phyloP scores from a whole-genome alignment of 495 filamentous ascomycete genomes.

The Aspergillus leporis region DNA sequence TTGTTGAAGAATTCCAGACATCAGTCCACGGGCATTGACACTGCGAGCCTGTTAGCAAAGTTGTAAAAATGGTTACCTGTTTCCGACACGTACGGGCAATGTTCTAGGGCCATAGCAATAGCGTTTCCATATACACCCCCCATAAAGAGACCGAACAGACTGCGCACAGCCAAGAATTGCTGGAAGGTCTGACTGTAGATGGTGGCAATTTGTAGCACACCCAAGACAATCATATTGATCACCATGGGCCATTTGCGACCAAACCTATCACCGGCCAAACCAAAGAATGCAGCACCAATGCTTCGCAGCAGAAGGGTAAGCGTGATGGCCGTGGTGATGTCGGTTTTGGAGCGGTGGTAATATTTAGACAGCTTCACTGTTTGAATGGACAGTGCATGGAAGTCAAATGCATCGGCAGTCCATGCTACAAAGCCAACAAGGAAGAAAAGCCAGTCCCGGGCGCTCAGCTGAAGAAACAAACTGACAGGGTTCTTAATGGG shows the following conservation, averaged over 20 bases:
- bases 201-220: slow-evolving; percentile 68
- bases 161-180: slow-evolving; percentile 68
- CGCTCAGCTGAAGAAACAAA: slow-evolving; percentile 55
- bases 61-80: background rate
- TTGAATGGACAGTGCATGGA: slow-evolving; percentile 74
- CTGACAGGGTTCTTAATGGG: slow-evolving; percentile 63
- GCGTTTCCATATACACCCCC: slow-evolving; percentile 80
- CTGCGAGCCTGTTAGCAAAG: slow-evolving; percentile 19
- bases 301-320: slow-evolving; percentile 70
- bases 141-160: slow-evolving; percentile 80
- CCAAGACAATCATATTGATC: slow-evolving; percentile 64
- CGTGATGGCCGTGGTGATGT: slow-evolving; percentile 71
- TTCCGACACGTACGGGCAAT: slow-evolving; percentile 55
- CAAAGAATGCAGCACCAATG: slow-evolving; percentile 69
- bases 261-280: slow-evolving; percentile 69
- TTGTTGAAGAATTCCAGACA: slow-evolving; percentile 77
- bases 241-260: slow-evolving; percentile 86
- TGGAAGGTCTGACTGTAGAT: slow-evolving; percentile 67
- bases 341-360: slow-evolving; percentile 63
- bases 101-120: slow-evolving; percentile 79
- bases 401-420: slow-evolving; percentile 75
- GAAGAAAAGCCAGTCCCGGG: slow-evolving; percentile 63
- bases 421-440: slow-evolving; percentile 63
- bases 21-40: slow-evolving; percentile 65
- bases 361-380: slow-evolving; percentile 67